Evolutionary conservation across 2,329 filamentous ascomycete genomes (phyloP).

Genomic region (Phyllosticta citriasiana): DNA sequence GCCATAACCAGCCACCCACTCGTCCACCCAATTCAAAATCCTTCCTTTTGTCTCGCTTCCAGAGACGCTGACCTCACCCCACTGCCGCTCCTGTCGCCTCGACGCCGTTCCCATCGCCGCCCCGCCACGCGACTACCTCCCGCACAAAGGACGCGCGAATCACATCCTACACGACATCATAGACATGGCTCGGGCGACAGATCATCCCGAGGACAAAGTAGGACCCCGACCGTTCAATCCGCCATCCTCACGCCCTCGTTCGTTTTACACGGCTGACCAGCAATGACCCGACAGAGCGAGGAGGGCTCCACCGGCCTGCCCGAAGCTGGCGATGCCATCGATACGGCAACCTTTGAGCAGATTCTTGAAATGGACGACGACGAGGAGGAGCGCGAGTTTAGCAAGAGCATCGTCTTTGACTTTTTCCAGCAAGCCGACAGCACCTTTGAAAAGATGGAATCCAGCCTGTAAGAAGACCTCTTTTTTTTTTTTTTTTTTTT

Average conservation of each 20-base stretch:
- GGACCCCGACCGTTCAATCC: conserved; percentile 2
- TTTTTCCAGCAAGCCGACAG: conserved; percentile 87
- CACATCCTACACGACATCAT: background rate
- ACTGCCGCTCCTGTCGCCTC: conserved; percentile 3
- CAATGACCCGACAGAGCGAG: conserved; percentile 29
- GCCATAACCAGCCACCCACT: background rate
- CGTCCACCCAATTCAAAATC: background rate
- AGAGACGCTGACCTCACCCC: background rate
- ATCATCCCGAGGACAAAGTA: conserved; percentile 13
- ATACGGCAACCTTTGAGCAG: conserved; percentile 74
- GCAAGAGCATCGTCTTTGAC: conserved; percentile 74
- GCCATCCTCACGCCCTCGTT: background rate
- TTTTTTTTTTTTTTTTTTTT: background rate
- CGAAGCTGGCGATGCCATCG: conserved; percentile 67
- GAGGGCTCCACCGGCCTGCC: conserved; percentile 41
- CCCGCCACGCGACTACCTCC: background rate
- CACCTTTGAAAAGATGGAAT: conserved; percentile 80
- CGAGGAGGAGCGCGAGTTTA: conserved; percentile 77
- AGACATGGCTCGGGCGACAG: conserved; percentile 9
- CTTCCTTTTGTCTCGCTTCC: background rate
- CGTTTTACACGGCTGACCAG: conserved; percentile 15
- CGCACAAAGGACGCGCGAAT: conserved; percentile 3
- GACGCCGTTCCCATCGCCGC: conserved; percentile 4
- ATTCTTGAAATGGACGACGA: conserved; percentile 98
- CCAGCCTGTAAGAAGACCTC: conserved; percentile 58